Base-by-base conservation (phyloP, 495 filamentous ascomycete species). In the Umbilicaria muhlenbergii region DNA sequence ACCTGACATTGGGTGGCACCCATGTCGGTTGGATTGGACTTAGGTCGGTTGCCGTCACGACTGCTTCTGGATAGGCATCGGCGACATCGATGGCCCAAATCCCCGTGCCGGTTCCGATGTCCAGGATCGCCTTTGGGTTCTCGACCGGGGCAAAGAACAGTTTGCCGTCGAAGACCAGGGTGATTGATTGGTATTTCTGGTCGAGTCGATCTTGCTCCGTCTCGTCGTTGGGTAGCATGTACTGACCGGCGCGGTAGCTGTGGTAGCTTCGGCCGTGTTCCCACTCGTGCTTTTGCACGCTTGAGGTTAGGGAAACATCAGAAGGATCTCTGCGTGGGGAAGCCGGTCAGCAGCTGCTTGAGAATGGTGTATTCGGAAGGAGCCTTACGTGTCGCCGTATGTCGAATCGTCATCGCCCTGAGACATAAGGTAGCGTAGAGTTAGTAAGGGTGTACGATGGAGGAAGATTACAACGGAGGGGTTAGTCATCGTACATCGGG, bases 21-120 rank as follows among this genome's bases (percentile, higher is more conserved):
- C 63, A 71, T 41, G 44, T 58, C 12, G 67, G 66, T 48, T 74
- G 67, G 41, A 73, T 73, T 16, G 70, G 67, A 42, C 60, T 65
- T 33, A 85, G 62, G 51, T 86, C 81, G 18, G 80, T 70, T 12
- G 80, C 81, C 13, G 79, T 55, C 11, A 83, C 60, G 17, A 68
- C 68, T 3, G 74, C 64, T 40, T 60, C 44, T 11, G 73, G 72
- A 51, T 70, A 75, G 7, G 64, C 44, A 47, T 83, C 77, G 2
- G 69, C 76, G 43, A 78, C 70, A 44, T 80, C 75, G 32, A 75
- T 61, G 34, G 70, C 74, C 75, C 74, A 79, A 41, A 69, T 68
- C 11, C 69, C 76, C 0, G 74, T 77, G 12, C 74, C 75, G 0
- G 75, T 79, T 44, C 69, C 69, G 34, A 71, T 45, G 43, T 73